These are phyloP conservation scores for Penicillium paxilli DNA, from an alignment of 495 filamentous ascomycete species.

Conservation along the genomic window DNA sequence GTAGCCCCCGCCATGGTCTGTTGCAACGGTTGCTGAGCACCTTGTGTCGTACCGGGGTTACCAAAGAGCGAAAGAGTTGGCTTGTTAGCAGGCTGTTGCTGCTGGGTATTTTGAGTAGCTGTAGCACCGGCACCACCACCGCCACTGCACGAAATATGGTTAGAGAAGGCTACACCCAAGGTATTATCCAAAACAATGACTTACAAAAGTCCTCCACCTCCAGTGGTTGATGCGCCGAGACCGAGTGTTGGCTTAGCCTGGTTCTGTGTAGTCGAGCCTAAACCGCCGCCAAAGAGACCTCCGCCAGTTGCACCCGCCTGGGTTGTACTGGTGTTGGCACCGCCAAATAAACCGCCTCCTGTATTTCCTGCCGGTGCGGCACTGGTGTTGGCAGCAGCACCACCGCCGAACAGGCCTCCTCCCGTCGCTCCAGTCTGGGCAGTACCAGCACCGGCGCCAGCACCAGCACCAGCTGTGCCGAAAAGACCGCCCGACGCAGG, in stretches of 20 bases:
- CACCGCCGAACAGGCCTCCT: constrained; percentile 45
- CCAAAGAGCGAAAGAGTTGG: constrained; percentile 44
- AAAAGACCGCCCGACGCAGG: constrained; percentile 48
- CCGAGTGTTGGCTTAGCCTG: constrained; percentile 40
- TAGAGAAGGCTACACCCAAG: background rate
- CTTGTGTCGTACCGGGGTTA: constrained; percentile 25
- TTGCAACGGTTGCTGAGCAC: constrained; percentile 47
- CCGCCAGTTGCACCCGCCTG: background rate
- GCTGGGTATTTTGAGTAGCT: constrained; percentile 14
- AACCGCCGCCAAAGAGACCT: constrained; percentile 40
- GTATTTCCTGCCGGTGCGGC: constrained; percentile 32
- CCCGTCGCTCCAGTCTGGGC: constrained; percentile 10
- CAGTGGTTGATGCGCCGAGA: constrained; percentile 26
- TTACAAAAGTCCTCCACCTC: constrained; percentile 51
- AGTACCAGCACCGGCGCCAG: constrained; percentile 29
- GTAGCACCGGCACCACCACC: background rate
- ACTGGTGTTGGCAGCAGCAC: constrained; percentile 13
- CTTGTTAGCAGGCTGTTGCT: constrained; percentile 38
- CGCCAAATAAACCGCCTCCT: background rate
- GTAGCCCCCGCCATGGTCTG: constrained; percentile 41
- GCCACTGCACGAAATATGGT: background rate
- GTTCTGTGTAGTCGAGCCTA: constrained; percentile 35
- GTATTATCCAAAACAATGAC: constrained; percentile 10
- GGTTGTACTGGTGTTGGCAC: background rate
- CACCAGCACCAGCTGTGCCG: constrained; percentile 36